A percentile compares a stretch with the other conserved stretches of the same genome.
Conservation (phyloP, 2,329 filamentous ascomycete species). For the Cryphonectria nitschkei region DNA sequence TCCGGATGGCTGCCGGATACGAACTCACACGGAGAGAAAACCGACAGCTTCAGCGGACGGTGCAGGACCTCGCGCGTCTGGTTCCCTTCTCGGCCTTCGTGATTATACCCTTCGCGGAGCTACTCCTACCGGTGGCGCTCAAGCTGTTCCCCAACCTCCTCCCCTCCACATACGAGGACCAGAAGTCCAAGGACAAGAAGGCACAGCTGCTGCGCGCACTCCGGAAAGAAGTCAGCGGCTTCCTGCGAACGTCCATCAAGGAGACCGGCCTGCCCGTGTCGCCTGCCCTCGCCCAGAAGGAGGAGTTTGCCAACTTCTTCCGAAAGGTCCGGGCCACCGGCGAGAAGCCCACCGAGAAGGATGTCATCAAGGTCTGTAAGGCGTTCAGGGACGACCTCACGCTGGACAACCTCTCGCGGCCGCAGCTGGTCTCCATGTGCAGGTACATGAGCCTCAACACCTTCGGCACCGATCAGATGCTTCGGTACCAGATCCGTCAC, state of each 20-base stretch:
- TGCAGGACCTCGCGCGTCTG: conserved; percentile 88
- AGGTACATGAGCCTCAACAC: conserved; percentile 97
- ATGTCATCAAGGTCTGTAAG: conserved; percentile 99
- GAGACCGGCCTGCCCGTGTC: conserved; percentile 94
- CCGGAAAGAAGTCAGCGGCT: conserved; percentile 89
- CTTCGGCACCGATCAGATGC: conserved; percentile 96
- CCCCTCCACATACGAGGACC: conserved; percentile 93
- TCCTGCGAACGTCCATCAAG: conserved; percentile 83
- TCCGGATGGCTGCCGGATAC: conserved; percentile 98
- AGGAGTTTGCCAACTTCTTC: conserved; percentile 97
- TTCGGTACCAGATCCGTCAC: conserved; percentile 94
- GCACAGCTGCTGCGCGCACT: conserved; percentile 79
- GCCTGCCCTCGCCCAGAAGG: conserved; percentile 80
- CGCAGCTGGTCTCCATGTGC: conserved; percentile 96
- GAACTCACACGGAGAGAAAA: conserved; percentile 93
- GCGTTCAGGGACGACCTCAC: conserved; percentile 98
- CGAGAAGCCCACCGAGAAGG: conserved; percentile 82
- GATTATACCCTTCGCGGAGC: conserved; percentile 93
- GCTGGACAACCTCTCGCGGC: conserved; percentile 92
- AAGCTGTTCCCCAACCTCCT: conserved; percentile 97
- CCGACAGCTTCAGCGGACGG: conserved; percentile 88
- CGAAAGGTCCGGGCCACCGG: conserved; percentile 91
- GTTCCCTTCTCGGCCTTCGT: conserved; percentile 97
- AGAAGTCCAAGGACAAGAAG: conserved; percentile 89
- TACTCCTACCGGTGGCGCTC: conserved; percentile 87